Evolutionary conservation across 225 moss, liverwort and hornwort genomes (phyloP).

Genomic region (Bryoerythrophyllum caledonicum): DNA sequence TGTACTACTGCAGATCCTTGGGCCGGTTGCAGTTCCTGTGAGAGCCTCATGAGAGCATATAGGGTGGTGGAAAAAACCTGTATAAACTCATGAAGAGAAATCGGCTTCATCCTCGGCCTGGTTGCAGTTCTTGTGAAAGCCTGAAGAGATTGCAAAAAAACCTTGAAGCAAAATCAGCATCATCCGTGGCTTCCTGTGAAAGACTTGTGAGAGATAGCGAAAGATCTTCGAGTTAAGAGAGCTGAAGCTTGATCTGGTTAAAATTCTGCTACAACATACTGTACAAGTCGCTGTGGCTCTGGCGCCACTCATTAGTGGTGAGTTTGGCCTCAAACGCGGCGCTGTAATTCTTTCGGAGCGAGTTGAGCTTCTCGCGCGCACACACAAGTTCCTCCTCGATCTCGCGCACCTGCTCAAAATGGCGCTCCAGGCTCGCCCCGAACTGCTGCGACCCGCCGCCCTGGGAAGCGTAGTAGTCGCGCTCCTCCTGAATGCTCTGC

Average conservation of each 20-base stretch:
- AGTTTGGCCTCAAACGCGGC: constrained; percentile 28
- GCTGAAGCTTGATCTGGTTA: not conserved
- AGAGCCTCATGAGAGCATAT: not conserved
- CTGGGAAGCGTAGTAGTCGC: constrained; percentile 36
- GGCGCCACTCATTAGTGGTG: constrained; percentile 26
- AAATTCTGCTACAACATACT: constrained; percentile 1
- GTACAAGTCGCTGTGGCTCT: constrained; percentile 23
- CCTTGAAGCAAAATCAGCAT: too few relatives aligned
- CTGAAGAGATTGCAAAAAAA: too few relatives aligned
- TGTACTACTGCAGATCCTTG: not conserved
- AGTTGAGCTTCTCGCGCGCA: constrained; percentile 39
- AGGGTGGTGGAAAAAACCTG: not conserved
- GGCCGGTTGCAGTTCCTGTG: not conserved
- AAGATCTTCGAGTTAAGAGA: too few relatives aligned
- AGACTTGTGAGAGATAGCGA: too few relatives aligned
- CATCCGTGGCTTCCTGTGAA: too few relatives aligned
- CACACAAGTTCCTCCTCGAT: constrained; percentile 39
- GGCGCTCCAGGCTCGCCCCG: constrained; percentile 28
- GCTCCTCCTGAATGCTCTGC: constrained; percentile 42
- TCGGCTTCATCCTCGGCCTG: too few relatives aligned
- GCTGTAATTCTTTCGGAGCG: constrained; percentile 31
- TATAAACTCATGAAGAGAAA: too few relatives aligned
- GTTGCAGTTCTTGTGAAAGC: too few relatives aligned
- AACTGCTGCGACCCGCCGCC: constrained; percentile 38
- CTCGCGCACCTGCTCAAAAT: constrained; percentile 45